Percentiles rank a stretch among this genome's conserved stretches.
Evolutionary conservation across 1,139 yeast genomes (phyloP).

Genomic region (Debaryomyces psychrophilus): DNA sequence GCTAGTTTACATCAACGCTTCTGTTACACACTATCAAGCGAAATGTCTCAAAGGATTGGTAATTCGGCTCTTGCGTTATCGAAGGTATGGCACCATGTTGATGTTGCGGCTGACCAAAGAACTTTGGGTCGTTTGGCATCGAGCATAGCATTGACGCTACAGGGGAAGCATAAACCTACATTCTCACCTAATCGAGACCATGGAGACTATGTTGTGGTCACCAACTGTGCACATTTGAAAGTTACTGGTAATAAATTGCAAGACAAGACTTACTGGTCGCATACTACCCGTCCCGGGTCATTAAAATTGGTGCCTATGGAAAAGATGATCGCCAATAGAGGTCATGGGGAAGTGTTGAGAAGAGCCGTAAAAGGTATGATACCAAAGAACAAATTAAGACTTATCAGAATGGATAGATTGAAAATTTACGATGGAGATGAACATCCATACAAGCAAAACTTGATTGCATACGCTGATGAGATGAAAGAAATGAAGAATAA

Average conservation of each 20-base stretch:
- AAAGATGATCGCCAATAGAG: slow-evolving; percentile 73
- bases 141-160: slow-evolving; percentile 80
- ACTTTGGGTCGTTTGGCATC: slow-evolving; percentile 93
- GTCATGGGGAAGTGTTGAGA: slow-evolving; percentile 77
- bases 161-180: slow-evolving; percentile 96
- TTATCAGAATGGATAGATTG: slow-evolving; percentile 77
- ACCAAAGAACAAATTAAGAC: slow-evolving; percentile 86
- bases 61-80: slow-evolving; percentile 76
- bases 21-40: not conserved
- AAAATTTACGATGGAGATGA: slow-evolving; percentile 87
- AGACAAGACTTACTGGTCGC: slow-evolving; percentile 89
- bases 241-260: slow-evolving; percentile 82
- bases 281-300: slow-evolving; percentile 88
- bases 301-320: slow-evolving; percentile 84
- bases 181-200: slow-evolving; percentile 74
- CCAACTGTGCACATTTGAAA: slow-evolving; percentile 81
- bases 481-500: slow-evolving; percentile 53
- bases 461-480: slow-evolving; percentile 87
- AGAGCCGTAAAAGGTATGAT: slow-evolving; percentile 96
- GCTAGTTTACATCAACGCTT: not conserved
- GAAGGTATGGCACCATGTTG: slow-evolving; percentile 95
- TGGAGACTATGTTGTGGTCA: slow-evolving; percentile 96
- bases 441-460: slow-evolving; percentile 81
- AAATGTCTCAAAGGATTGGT: slow-evolving; percentile 62
- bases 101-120: slow-evolving; percentile 79